A percentile compares a stretch with the other conserved stretches of the same genome.
Conservation (phyloP, 1,284 basidiomycete species). For the Rhodotorula sp. region DNA sequence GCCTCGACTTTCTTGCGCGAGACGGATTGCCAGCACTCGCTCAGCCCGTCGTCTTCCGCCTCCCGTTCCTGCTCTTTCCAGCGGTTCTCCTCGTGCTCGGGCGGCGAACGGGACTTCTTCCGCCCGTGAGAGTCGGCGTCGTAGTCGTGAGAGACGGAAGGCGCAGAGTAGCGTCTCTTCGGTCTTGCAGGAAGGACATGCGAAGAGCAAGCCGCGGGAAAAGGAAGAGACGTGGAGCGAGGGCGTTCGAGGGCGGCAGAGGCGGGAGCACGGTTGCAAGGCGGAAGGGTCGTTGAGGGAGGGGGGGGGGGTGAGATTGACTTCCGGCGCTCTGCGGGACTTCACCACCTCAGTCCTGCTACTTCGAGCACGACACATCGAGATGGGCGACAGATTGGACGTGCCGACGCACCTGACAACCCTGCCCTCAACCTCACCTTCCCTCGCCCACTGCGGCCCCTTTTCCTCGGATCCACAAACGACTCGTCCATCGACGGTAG, state of each 20-base stretch:
- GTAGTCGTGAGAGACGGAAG: neutral
- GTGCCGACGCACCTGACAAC: neutral
- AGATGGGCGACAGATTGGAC: neutral
- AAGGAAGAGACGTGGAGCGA: neutral
- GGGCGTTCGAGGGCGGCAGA: neutral
- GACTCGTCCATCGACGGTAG: neutral
- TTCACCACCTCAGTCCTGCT: too few relatives aligned
- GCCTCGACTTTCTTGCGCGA: neutral
- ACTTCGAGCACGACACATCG: too few relatives aligned
- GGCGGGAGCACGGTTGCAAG: neutral
- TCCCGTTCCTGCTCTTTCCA: too few relatives aligned
- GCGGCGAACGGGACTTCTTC: neutral
- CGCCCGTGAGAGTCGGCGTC: neutral
- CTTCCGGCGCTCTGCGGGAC: too few relatives aligned
- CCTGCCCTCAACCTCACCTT: neutral
- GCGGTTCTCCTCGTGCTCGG: too few relatives aligned
- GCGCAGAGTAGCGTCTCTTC: neutral
- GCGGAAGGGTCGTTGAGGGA: neutral
- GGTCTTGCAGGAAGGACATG: neutral
- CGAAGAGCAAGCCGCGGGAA: neutral
- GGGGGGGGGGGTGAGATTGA: too few relatives aligned
- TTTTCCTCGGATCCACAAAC: neutral
- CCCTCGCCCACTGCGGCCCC: neutral
- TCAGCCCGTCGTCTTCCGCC: too few relatives aligned
- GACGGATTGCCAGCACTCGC: neutral